These are phyloP conservation scores for Nicotiana attenuata DNA, from an alignment of 257 asterid genomes.

Conservation along the genomic window DNA sequence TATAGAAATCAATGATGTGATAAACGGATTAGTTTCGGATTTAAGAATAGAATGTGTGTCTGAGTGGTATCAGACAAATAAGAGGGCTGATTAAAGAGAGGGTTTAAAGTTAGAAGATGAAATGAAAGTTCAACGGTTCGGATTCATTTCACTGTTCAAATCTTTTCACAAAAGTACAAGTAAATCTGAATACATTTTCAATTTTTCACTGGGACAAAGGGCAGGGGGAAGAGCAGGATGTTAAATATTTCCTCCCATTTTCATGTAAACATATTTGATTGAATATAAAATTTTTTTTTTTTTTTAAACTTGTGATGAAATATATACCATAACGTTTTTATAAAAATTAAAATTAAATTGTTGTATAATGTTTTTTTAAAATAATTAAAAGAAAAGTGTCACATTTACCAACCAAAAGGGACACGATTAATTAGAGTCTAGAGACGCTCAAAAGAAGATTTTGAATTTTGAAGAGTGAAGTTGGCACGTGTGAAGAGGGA, in stretches of 20 bases:
- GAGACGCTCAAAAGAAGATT: constrained; percentile 2
- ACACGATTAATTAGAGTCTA: not conserved
- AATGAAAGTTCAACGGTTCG: constrained; percentile 21
- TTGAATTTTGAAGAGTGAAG: constrained; percentile 25
- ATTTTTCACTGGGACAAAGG: constrained; percentile 4
- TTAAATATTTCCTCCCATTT: too few relatives aligned
- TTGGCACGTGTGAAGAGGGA: constrained; percentile 16
- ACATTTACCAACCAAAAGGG: not conserved
- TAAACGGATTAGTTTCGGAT: constrained; percentile 2
- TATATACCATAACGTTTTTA: too few relatives aligned
- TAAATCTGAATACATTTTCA: not conserved
- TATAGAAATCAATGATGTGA: not conserved
- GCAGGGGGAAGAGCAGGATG: not conserved
- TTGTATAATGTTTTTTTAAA: too few relatives aligned
- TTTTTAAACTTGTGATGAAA: too few relatives aligned
- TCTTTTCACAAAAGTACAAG: constrained; percentile 18
- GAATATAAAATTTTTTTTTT: too few relatives aligned
- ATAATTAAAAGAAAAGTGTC: too few relatives aligned
- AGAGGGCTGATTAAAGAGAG: not conserved
- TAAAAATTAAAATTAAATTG: too few relatives aligned
- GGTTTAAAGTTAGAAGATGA: not conserved
- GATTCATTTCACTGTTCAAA: constrained; percentile 17
- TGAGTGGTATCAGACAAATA: not conserved
- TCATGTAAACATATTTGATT: too few relatives aligned
- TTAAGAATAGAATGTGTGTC: not conserved